Base-by-base conservation (phyloP, 345 rosid species). In the Linum trigynum region DNA sequence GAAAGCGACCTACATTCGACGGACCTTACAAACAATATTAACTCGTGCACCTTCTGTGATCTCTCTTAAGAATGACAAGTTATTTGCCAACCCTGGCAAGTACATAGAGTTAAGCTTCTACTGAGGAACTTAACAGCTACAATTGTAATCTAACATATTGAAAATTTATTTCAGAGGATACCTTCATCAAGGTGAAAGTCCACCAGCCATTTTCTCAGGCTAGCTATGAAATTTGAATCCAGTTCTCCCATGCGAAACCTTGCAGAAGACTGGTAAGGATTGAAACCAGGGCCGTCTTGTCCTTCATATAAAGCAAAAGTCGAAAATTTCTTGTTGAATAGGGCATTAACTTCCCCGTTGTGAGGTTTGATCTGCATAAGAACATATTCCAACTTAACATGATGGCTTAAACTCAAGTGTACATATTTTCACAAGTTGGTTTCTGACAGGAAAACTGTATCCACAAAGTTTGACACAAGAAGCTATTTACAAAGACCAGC, bases 261-360 rank as follows among this genome's bases (percentile, higher is more conserved):
- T 41, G 76, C 67, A 62, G 91, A 83, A 63, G 38, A 71, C 73
- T 85, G 90, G 72, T 88, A 90, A 67, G 92, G 85, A 37, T 57
- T 51, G 41, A 85, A 80, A 62, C 67, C 78, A 35, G 64, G 58
- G 38, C 77, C 81, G 63, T 65, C 76, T 69, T 66, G 66, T 57
- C 80, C 82, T 65, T 82, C 69, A 63, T 78, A 94, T 57, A 90
- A 57, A 37, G 89, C 87, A 81, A 86, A 94, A n/a, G 90, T 75
- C 64, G 97, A 83, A 57, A 68, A 65, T 66, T 61, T 62, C 75
- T 82, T 82, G 75, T 83, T 73, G 81, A 74, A 88, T 36, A 82
- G 71, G 57, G 88, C 92, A 83, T 76, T 78, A 11, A 80, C 83
- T 67, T 68, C 82, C 3, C 67, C 65, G 11, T 75, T 63, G 66